Evolutionary conservation across 139 green algal genomes (phyloP).

Genomic region (Tetradesmus lagerheimii): DNA sequence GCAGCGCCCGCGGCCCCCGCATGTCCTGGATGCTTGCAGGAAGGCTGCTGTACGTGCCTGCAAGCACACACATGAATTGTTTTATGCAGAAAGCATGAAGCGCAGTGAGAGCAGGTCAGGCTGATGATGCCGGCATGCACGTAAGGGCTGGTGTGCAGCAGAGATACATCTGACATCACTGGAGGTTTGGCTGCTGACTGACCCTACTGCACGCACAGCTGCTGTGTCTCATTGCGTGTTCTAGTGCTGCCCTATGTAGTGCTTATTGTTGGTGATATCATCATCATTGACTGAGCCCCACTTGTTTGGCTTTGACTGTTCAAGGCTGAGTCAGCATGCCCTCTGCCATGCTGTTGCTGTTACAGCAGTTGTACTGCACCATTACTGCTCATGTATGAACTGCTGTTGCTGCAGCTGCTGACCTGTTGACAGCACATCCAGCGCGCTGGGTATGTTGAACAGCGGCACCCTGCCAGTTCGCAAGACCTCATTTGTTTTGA

Average conservation of each 20-base stretch:
- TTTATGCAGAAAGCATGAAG: not conserved
- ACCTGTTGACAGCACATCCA: conserved; percentile 48
- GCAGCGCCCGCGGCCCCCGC: not conserved
- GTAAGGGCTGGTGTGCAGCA: not conserved
- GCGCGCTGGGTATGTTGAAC: conserved; percentile 31
- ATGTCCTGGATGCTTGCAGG: conserved; percentile 25
- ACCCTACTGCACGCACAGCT: not conserved
- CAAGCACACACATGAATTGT: not conserved
- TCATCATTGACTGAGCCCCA: too few relatives aligned
- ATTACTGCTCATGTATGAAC: too few relatives aligned
- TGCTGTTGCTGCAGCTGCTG: not conserved
- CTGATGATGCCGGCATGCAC: not conserved
- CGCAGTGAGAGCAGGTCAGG: not conserved
- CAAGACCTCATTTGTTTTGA: not conserved
- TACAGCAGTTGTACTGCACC: not conserved
- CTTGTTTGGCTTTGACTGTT: too few relatives aligned
- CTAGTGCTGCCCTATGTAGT: not conserved
- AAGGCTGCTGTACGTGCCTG: conserved; percentile 49
- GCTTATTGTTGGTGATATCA: too few relatives aligned
- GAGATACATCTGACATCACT: too few relatives aligned
- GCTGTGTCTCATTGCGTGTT: not conserved
- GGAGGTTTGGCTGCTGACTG: not conserved
- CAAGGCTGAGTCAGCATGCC: too few relatives aligned
- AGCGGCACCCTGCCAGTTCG: conserved; percentile 9
- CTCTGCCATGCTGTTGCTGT: not conserved